Evolutionary conservation across 2,329 filamentous ascomycete genomes (phyloP).

Genomic region (Waltergamsia citrina): DNA sequence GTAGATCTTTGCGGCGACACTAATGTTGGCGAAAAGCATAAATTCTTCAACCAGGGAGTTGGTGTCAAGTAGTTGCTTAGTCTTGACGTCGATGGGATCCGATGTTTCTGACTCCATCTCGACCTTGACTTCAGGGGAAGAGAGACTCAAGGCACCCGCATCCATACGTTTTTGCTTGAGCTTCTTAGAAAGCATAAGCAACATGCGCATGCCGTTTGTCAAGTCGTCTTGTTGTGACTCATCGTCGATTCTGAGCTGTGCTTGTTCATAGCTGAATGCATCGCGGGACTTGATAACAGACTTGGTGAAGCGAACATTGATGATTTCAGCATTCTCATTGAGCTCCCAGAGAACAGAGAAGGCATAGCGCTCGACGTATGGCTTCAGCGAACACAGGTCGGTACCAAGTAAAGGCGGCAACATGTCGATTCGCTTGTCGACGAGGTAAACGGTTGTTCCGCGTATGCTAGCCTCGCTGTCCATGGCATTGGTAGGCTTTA

Average conservation of each 20-base stretch:
- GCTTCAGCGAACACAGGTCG: conserved; percentile 91
- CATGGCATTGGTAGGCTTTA: conserved; percentile 96
- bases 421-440: conserved; percentile 99
- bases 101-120: conserved; percentile 93
- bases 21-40: conserved; percentile 97
- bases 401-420: conserved; percentile 92
- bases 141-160: conserved; percentile 87
- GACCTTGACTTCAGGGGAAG: conserved; percentile 95
- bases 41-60: conserved; percentile 98
- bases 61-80: conserved; percentile 86
- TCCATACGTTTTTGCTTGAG: conserved; percentile 94
- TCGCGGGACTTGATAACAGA: conserved; percentile 95
- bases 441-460: conserved; percentile 92
- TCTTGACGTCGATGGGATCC: conserved; percentile 92
- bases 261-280: conserved; percentile 96
- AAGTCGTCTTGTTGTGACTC: conserved; percentile 78
- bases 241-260: conserved; percentile 90
- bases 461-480: conserved; percentile 88
- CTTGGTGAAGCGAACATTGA: conserved; percentile 85
- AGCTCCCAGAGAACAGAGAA: conserved; percentile 88
- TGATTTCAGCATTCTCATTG: conserved; percentile 72
- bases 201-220: conserved; percentile 77
- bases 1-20: conserved; percentile 84
- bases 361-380: conserved; percentile 89
- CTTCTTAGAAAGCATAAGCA: conserved; percentile 85